These are phyloP conservation scores for Ceriops decandra DNA, from an alignment of 345 rosid species.

Conservation along the genomic window DNA sequence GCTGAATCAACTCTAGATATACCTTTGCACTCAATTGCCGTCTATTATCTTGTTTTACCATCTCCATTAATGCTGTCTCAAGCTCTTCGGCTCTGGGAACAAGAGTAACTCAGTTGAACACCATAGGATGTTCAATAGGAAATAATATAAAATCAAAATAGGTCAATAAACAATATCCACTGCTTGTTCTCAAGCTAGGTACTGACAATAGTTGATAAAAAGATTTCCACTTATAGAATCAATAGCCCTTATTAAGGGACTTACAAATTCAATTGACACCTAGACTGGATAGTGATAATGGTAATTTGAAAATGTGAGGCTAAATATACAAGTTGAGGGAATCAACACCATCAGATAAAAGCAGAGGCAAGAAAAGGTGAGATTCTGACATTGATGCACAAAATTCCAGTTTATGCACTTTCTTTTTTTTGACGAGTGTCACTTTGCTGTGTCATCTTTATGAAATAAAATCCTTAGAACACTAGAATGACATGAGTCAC, in stretches of 20 bases:
- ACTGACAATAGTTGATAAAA: conserved; percentile 1
- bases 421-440: neutral
- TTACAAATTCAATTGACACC: neutral
- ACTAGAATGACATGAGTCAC: conserved; percentile 3
- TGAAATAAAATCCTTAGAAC: neutral
- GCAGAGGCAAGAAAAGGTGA: conserved; percentile 2
- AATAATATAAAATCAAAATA: conserved; percentile 8
- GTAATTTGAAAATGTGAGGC: neutral
- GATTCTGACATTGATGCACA: neutral
- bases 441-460: neutral
- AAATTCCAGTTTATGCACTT: neutral
- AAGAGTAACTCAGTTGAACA: conserved; percentile 9
- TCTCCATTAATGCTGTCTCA: conserved; percentile 90
- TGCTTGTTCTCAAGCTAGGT: conserved; percentile 15
- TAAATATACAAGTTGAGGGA: neutral
- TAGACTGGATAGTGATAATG: no score
- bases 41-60: conserved; percentile 86
- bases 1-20: conserved; percentile 14
- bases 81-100: conserved; percentile 84
- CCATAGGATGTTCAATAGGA: neutral
- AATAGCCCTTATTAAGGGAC: conserved; percentile 5
- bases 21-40: conserved; percentile 76
- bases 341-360: neutral
- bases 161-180: neutral
- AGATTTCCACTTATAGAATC: neutral